These are phyloP conservation scores for Lactarius evosmus DNA, from an alignment of 768 basidiomycete genomes.

Conservation along the genomic window DNA sequence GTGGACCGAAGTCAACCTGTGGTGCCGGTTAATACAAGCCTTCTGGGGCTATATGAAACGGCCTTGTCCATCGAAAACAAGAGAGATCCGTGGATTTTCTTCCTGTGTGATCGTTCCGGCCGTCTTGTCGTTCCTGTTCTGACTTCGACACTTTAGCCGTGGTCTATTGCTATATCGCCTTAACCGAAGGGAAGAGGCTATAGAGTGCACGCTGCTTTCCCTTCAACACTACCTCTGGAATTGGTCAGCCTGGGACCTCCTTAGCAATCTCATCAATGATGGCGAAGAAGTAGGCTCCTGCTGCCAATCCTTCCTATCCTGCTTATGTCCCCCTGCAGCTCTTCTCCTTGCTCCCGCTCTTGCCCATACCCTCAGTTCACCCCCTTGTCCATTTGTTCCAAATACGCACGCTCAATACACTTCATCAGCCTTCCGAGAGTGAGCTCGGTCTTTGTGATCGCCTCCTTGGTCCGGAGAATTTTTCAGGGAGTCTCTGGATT, in stretches of 20 bases:
- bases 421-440: conserved; percentile 84
- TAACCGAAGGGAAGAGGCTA: conserved; percentile 78
- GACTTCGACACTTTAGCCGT: conserved; percentile 49
- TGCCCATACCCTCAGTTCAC: conserved; percentile 50
- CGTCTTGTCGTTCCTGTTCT: conserved; percentile 8
- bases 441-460: conserved; percentile 80
- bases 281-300: conserved; percentile 24
- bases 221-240: conserved; percentile 29
- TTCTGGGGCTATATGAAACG: conserved; percentile 56
- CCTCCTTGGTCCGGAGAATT: conserved; percentile 65
- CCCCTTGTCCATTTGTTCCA: conserved; percentile 72
- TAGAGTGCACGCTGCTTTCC: conserved; percentile 74
- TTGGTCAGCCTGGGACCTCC: conserved; percentile 25
- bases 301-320: background rate
- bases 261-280: conserved; percentile 27
- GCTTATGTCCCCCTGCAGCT: conserved; percentile 35
- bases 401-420: conserved; percentile 83
- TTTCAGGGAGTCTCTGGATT: conserved; percentile 80
- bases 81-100: conserved; percentile 79
- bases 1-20: conserved; percentile 70
- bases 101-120: conserved; percentile 50
- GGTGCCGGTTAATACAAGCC: conserved; percentile 56
- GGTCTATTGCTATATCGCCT: conserved; percentile 79
- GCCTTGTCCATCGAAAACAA: conserved; percentile 43
- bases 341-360: conserved; percentile 42